These are phyloP conservation scores for Gaertneriomyces semiglobifer DNA, from an alignment of 192 early-diverging fungal genomes.

Conservation along the genomic window DNA sequence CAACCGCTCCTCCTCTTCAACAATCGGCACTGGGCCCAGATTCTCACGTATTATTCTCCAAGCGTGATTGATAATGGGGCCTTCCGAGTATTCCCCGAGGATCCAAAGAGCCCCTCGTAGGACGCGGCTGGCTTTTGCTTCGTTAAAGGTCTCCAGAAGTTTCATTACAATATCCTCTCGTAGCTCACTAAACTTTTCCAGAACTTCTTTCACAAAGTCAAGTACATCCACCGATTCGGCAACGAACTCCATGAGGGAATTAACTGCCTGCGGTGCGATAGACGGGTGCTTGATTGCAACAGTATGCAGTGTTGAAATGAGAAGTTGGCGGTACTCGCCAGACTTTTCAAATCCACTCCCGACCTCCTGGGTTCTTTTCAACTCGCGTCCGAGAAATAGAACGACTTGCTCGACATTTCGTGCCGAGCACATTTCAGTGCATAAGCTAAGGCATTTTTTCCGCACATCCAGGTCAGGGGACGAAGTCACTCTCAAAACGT, in stretches of 20 bases:
- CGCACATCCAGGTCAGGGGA: constrained; percentile 96
- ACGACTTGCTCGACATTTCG: constrained; percentile 94
- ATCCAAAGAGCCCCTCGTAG: constrained; percentile 98
- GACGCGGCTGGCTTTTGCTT: constrained; percentile 89
- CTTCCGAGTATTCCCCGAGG: constrained; percentile 86
- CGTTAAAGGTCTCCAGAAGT: constrained; percentile 77
- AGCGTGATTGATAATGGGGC: constrained; percentile 68
- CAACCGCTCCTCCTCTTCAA: constrained; percentile 68
- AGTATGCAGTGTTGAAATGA: constrained; percentile 93
- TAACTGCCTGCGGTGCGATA: constrained; percentile 93
- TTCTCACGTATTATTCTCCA: constrained; percentile 77
- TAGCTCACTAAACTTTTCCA: constrained; percentile 91
- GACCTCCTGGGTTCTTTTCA: constrained; percentile 86
- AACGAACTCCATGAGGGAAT: constrained; percentile 93
- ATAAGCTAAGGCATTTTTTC: constrained; percentile 78
- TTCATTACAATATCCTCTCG: constrained; percentile 77
- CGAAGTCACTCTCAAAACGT: constrained; percentile 84
- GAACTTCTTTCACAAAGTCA: constrained; percentile 94
- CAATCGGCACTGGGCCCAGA: constrained; percentile 89
- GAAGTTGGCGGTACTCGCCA: constrained; percentile 87
- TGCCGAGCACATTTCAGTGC: constrained; percentile 84
- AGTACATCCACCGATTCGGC: constrained; percentile 94
- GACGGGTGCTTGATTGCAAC: constrained; percentile 96
- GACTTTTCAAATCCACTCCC: constrained; percentile 77
- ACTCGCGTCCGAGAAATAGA: constrained; percentile 90